These are phyloP conservation scores for Phaeodactylum tricornutum DNA, from an alignment of 108 stramenopile species.

Conservation along the genomic window DNA sequence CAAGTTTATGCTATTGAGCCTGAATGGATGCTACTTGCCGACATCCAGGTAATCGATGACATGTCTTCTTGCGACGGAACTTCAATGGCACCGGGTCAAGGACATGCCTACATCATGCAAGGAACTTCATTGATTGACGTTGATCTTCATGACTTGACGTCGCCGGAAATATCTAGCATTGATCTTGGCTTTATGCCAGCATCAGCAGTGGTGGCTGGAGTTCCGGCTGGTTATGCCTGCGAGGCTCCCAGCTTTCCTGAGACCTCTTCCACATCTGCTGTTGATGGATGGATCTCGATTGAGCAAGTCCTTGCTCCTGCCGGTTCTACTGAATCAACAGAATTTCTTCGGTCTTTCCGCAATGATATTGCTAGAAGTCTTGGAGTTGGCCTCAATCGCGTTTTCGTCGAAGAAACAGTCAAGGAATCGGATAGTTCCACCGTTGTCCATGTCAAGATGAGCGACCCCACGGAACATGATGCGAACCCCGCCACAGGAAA, in stretches of 20 bases:
- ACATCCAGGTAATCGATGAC: slow-evolving; percentile 4
- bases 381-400: not conserved
- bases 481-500: not conserved
- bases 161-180: not conserved
- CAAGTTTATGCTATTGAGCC: slow-evolving; percentile 8
- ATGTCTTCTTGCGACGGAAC: not conserved
- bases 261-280: not conserved
- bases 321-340: not conserved
- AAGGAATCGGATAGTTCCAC: not conserved
- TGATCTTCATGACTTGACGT: not conserved
- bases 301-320: too few species aligned
- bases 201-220: not conserved
- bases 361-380: not conserved
- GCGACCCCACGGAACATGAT: not conserved
- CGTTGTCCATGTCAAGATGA: not conserved
- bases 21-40: slow-evolving; percentile 6
- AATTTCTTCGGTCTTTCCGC: not conserved
- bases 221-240: not conserved
- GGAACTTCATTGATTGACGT: not conserved
- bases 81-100: not conserved
- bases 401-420: not conserved
- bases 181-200: not conserved
- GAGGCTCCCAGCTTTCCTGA: not conserved
- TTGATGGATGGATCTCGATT: too few species aligned
- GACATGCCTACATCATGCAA: not conserved